Base-by-base conservation (phyloP, 2,329 filamentous ascomycete genomes). In the Acrodontium crateriforme region DNA sequence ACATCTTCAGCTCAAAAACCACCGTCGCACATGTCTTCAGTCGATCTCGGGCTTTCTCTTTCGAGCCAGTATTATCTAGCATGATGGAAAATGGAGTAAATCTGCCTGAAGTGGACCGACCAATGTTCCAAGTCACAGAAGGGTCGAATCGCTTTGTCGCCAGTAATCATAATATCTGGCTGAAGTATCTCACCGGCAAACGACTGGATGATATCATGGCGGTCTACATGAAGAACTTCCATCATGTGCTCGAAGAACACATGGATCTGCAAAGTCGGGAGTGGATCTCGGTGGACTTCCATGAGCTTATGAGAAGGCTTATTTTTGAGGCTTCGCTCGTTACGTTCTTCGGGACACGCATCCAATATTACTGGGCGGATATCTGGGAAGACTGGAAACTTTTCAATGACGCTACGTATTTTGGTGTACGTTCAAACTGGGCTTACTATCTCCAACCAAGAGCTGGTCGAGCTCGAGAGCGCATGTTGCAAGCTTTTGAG, bases 61-160 rank as follows among this genome's bases (percentile, higher is more conserved):
- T 34, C 22, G 34, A 31, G n/a, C 34, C 34, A 3, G 34, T 37
- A 10, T 24, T 31, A 17, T 17, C 29, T 10, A 28, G 23, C 16
- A 37, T 37, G 34, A 23, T 37, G 25, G 31, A 37, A 14, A 37
- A 37, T 20, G 34, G 27, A 16, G 15, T 32, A 21, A 10, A 18
- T 12, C 14, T 36, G 8, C 33, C 33, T 2, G n/a, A 14, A 10
- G 22, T 15, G 11, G 33, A 36, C 11, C 25, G 23, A 9, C 18
- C 27, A 2, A 29, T 27, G 16, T 36, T 36, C 24, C 29, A 33
- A 13, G 16, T 32, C 11, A 16, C 23, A 13, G 25, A 20, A 19
- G 30, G 29, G 9, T 17, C 17, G 9, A 4, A 15, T 7, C 23
- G 20, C 9, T 36, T 36, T 27, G 30, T 36, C 18, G 24, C 21